Base-by-base conservation (phyloP, 2,329 filamentous ascomycete genomes). In the Phialophora macrospora region DNA sequence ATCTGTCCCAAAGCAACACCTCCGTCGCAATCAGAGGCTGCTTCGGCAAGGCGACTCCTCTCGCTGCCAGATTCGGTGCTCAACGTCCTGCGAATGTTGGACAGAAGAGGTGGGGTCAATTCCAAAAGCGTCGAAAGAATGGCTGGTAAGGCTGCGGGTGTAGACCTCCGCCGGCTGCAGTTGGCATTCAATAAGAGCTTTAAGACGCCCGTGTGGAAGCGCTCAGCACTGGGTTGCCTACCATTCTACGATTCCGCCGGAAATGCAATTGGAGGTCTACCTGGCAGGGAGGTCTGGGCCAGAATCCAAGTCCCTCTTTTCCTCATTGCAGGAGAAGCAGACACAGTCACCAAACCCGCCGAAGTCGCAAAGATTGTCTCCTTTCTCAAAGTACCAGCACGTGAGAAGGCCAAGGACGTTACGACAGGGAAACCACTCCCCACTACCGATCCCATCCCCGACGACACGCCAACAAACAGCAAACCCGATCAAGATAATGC, bases 61-160 rank as follows among this genome's bases (percentile, higher is more conserved):
- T 86, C 84, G 74, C 80, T 96, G 22, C 94, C 94, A 2, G 73
- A 73, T 20, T 72, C 73, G 0, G 70, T 96, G 0, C 95, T 98
- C 74, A 83, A 95, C 68, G 74, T 94, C 1, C 90, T 91, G 83
- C 85, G 94, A 57, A 79, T 81, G 52, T 92, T 89, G 86, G 94
- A 98, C 76, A 84, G 89, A 55, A 84, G 90, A 65, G 93, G 93
- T 41, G 94, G 94, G 0, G 78, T 85, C 0, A 80, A 92, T 51
- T 97, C 93, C 74, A 80, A 84, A 1, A 97, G 92, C 71, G 92
- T 98, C 6, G 81, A 80, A 55, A 87, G 93, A 17, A 94, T 97
- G 74, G 88, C 81, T 2, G 80, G 80, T 22, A 72, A 73, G 38
- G 73, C 74, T 69, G 79, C 78, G 54, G 77, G 80, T 54, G 68